A percentile compares a stretch with the other conserved stretches of the same genome.
Conservation (phyloP, 768 basidiomycete genomes). For the Pleurotus tuoliensis region DNA sequence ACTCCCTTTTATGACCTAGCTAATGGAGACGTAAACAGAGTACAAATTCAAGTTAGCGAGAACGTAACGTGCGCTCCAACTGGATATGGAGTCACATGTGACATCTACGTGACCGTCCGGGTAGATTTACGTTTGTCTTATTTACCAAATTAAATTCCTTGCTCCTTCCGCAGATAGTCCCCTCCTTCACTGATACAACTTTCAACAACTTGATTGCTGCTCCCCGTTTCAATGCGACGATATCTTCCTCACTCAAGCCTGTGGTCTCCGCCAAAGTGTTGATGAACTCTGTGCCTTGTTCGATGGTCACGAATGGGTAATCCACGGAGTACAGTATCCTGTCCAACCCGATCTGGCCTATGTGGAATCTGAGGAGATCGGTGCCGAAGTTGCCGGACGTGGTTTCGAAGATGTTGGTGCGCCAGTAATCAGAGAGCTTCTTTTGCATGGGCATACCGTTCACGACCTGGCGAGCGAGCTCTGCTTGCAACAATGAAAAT, state of each 20-base stretch:
- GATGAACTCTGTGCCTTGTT: neutral
- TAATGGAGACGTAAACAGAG: too few species aligned
- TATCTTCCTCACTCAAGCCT: neutral
- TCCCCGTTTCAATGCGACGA: neutral
- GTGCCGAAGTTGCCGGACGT: slow-evolving; percentile 39
- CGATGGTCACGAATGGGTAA: slow-evolving; percentile 26
- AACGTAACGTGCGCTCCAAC: too few species aligned
- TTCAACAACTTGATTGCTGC: neutral
- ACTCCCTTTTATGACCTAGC: too few species aligned
- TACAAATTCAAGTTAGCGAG: too few species aligned
- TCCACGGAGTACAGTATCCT: slow-evolving; percentile 39
- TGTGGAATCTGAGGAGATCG: slow-evolving; percentile 33
- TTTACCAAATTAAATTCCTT: too few species aligned
- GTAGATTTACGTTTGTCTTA: too few species aligned
- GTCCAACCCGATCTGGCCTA: slow-evolving; percentile 33
- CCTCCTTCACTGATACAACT: neutral
- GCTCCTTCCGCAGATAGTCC: too few species aligned
- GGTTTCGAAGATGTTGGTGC: slow-evolving; percentile 36
- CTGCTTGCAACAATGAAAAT: slow-evolving; percentile 15
- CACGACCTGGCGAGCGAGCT: slow-evolving; percentile 23
- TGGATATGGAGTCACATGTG: too few species aligned
- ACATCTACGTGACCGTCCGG: too few species aligned
- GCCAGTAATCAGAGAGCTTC: slow-evolving; percentile 34
- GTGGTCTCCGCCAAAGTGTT: neutral
- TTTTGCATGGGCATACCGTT: slow-evolving; percentile 33